Evolutionary conservation across 257 asterid species (phyloP), one percentile per base, ranked within the genome.

Genomic region (Mitragyna speciosa): DNA sequence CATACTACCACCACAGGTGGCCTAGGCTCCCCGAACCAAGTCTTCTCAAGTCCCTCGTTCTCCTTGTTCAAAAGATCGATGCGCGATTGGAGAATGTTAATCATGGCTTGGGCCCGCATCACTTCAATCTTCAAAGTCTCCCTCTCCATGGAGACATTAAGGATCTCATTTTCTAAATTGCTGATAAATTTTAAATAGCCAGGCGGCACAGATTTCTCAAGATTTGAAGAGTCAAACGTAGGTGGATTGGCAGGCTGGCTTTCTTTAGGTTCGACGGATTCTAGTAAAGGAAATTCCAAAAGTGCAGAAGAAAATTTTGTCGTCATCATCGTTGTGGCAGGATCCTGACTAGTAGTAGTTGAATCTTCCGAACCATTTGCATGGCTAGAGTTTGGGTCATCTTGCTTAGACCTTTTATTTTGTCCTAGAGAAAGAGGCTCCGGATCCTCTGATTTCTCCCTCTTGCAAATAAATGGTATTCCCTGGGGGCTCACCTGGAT

Each of bases 361-460:
- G 99, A 95, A 70, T 95, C 98, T 75, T 95, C 96, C 2, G 99
- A 95, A 45, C 98, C 99, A 49, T 95, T 93, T 24, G 97, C 96
- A 66, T 89, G 86, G 93, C 96, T 88, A 11, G 92, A 90, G 96
- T 85, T 95, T 24, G 97, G 97, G 69, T 91, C 93, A 9, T 92
- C 94, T 6, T 70, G 89, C 84, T 91, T 95, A 12, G 95, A 85
- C 80, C 97, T 84, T 82, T 95, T 95, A 71, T 84, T 78, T 69
- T 87, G 96, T 47, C 88, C 76, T 78, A 91, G 77, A n/a, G 97
- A 91, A 76, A 92, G 90, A 8, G 85, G 93, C 72, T 91, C 97
- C 0, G 89, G 92, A 36, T 90, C 97, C 59, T 81, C 96, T 2
- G 95, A 89, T 75, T 83, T 85, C 91, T 95, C 99, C 79, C 98